A percentile compares a stretch with the other conserved stretches of the same genome.
These are phyloP conservation scores for Ophiostoma pallidulum DNA, from an alignment of 2,329 filamentous ascomycete genomes.

Conservation along the genomic window DNA sequence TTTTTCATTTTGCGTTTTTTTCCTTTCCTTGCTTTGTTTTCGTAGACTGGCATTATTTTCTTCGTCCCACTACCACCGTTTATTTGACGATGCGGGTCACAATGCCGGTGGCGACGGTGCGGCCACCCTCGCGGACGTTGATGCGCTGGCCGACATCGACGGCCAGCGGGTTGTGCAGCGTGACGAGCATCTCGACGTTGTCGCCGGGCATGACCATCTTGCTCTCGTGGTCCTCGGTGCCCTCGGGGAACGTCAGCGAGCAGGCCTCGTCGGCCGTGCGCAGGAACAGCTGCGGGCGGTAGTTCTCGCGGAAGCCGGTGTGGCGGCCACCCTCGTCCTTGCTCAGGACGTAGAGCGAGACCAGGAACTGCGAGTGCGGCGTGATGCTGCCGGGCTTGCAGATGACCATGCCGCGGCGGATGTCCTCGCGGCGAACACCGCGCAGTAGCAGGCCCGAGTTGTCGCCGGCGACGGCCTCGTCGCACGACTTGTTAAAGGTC, in stretches of 20 bases:
- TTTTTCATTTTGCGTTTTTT: constrained; percentile 3
- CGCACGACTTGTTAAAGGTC: constrained; percentile 99
- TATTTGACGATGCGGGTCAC: constrained; percentile 63
- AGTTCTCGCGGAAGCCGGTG: constrained; percentile 92
- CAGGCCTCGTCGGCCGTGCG: constrained; percentile 79
- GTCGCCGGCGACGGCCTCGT: constrained; percentile 91
- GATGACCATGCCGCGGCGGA: constrained; percentile 90
- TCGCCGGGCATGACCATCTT: constrained; percentile 97
- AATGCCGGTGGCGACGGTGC: constrained; percentile 76
- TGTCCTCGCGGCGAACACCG: constrained; percentile 91
- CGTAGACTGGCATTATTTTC: no score
- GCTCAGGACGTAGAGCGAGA: constrained; percentile 91
- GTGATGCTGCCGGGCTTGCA: constrained; percentile 74
- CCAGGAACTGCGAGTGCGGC: constrained; percentile 83
- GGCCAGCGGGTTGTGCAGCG: constrained; percentile 75
- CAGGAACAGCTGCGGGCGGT: constrained; percentile 92
- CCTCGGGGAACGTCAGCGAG: constrained; percentile 78
- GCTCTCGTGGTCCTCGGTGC: constrained; percentile 57
- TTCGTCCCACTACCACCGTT: not conserved
- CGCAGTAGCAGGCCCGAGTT: constrained; percentile 96
- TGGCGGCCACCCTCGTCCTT: constrained; percentile 98
- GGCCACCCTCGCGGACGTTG: constrained; percentile 95
- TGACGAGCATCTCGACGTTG: constrained; percentile 95
- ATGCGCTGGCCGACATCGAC: constrained; percentile 89
- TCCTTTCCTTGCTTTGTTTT: not conserved